A percentile compares a stretch with the other conserved stretches of the same genome.
Evolutionary conservation across 2,329 filamentous ascomycete species (phyloP).

Genomic region (Bipolaris oryzae): DNA sequence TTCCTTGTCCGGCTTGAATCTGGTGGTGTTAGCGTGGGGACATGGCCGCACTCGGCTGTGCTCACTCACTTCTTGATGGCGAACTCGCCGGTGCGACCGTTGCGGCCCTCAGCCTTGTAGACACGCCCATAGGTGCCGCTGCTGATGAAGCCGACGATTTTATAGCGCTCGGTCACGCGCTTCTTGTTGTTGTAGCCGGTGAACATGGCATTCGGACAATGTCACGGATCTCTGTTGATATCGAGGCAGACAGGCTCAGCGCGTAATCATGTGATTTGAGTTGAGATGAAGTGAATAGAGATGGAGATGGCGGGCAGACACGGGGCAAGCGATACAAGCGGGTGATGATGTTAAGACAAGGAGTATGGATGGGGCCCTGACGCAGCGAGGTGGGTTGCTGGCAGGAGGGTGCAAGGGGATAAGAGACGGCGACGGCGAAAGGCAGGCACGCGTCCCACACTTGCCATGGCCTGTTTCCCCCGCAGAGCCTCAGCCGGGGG

Average conservation of each 20-base stretch:
- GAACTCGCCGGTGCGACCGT: conserved; percentile 79
- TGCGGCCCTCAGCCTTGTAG: conserved; percentile 86
- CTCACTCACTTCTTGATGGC: conserved; percentile 88
- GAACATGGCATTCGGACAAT: conserved; percentile 48
- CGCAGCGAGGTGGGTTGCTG: not conserved
- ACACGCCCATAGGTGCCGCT: conserved; percentile 97
- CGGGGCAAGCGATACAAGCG: conserved; percentile 24
- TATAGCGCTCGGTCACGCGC: conserved; percentile 89
- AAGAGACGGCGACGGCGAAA: not conserved
- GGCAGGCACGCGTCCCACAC: conserved; percentile 41
- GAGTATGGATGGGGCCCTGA: conserved; percentile 2
- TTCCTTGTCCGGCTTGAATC: conserved; percentile 97
- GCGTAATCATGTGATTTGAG: not conserved
- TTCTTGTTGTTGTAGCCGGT: conserved; percentile 72
- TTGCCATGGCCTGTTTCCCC: conserved; percentile 3
- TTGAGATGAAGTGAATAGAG: not conserved
- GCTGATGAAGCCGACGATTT: conserved; percentile 97
- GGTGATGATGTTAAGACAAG: conserved; percentile 13
- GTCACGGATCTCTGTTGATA: conserved; percentile 29
- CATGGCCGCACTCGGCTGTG: conserved; percentile 1
- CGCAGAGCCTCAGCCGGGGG: conserved; percentile 14
- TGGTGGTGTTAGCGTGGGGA: conserved; percentile 38
- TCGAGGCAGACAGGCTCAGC: conserved; percentile 7
- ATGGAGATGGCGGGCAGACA: conserved; percentile 12
- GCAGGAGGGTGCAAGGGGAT: not conserved